These are phyloP conservation scores for Micromonas pusilla DNA, from an alignment of 139 green algal genomes.

Conservation along the genomic window DNA sequence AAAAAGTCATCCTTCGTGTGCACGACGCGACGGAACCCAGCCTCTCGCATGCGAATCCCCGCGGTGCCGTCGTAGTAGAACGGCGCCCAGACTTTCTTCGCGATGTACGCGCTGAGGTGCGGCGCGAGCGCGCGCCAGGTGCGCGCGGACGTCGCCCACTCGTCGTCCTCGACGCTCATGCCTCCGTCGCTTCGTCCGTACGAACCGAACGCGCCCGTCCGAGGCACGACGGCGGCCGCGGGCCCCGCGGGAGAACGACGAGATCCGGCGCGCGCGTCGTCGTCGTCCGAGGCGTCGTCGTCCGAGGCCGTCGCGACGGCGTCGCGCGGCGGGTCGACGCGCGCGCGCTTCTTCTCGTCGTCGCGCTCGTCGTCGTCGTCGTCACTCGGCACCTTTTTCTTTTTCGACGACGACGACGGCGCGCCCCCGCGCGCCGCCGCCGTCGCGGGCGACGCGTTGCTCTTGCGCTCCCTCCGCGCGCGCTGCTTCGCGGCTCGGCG, in stretches of 20 bases:
- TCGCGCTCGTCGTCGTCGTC: constrained; percentile 3
- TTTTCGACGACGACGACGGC: too few species aligned
- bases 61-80: constrained; percentile 19
- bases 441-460: too few species aligned
- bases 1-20: constrained; percentile 23
- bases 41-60: not conserved
- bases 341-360: not conserved
- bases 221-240: not conserved
- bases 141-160: constrained; percentile 8
- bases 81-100: constrained; percentile 9
- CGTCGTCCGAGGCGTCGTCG: not conserved
- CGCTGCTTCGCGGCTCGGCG: too few species aligned
- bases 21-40: not conserved
- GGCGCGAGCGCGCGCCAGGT: not conserved
- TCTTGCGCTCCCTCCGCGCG: too few species aligned
- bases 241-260: not conserved
- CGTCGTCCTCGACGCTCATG: constrained; percentile 17
- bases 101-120: not conserved
- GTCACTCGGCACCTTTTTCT: too few species aligned
- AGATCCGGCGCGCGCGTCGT: not conserved
- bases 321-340: not conserved
- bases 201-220: constrained; percentile 7
- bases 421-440: too few species aligned
- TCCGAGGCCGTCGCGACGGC: not conserved
- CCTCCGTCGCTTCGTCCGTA: not conserved